Base-by-base conservation (phyloP, 441 rosid species). In the Codiaeum variegatum region DNA sequence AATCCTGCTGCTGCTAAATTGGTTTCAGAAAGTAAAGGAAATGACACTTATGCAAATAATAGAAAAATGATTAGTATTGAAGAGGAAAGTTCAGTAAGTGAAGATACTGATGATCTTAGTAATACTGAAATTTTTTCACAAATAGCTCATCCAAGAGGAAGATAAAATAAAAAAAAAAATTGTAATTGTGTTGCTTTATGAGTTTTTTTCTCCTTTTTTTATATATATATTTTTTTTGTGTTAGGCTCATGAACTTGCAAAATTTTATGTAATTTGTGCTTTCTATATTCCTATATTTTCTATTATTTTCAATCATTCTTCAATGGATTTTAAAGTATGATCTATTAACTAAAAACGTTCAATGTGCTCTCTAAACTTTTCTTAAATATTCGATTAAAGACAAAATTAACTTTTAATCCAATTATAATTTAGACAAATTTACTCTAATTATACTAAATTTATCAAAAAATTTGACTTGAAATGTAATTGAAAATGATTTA, bases 121-220 rank as follows among this genome's bases (percentile, higher is more conserved):
- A 91, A 91, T 11, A 87, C 88, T 67, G 91, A 86, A 12, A 90
- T 94, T 49, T 94, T 94, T 85, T 92, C 97, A 49, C 97, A 94
- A 79, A 88, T 92, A 82, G 91, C 87, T 84, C 88, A 91, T 81
- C 98, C 97, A 1, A 89, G 87, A 80, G 97, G 97, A 78, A 90
- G 98, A 80, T 94, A 16, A 19, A 26, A 4, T 28, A 4, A 21
- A 6, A 66, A 51, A 4, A 6, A 21, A 29, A 12, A 24, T 59
- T 21, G 55, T 46, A 46, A 26, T 71, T 59, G 44, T 46, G 46
- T 46, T 31, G 32, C 10, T 16, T 16, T 28, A 29, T 13, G 24
- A 32, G 21, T 19, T 31, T 2, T 16, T 16, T 55, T 36, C 19
- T 42, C 6, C 3, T 70, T 18, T 1, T 6, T 42, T 60, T 11